phyloP scores from a whole-genome alignment of 768 basidiomycete species.

The Gautieria morchelliformis region DNA sequence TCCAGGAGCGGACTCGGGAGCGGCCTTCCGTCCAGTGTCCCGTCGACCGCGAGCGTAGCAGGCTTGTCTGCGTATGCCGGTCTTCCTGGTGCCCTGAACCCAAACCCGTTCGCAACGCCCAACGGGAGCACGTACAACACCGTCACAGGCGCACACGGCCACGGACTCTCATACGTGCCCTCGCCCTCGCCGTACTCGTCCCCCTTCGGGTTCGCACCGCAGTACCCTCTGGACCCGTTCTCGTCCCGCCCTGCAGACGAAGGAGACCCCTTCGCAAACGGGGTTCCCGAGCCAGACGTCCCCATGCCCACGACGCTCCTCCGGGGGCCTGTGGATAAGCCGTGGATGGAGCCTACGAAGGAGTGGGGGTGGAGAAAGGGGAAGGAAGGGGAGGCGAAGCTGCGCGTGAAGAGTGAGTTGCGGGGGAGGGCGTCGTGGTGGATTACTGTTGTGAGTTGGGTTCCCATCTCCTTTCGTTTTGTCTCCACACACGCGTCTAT shows the following conservation, averaged over 20 bases:
- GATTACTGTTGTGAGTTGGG: conserved; percentile 1
- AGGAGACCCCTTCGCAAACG: not conserved
- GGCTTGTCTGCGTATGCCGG: no score
- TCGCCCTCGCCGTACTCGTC: not conserved
- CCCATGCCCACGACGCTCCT: not conserved
- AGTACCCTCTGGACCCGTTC: not conserved
- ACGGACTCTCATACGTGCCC: not conserved
- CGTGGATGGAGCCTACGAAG: conserved; percentile 37
- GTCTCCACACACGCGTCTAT: not conserved
- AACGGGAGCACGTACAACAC: not conserved
- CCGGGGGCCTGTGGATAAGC: conserved; percentile 29
- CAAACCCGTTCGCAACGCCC: not conserved
- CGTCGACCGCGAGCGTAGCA: no score
- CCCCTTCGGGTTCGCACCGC: not conserved
- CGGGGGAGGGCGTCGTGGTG: not conserved
- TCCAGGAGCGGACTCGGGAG: not conserved
- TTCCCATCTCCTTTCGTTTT: not conserved
- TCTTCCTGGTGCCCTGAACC: not conserved
- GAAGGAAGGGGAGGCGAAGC: no score
- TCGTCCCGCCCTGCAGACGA: not conserved
- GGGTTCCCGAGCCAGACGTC: not conserved
- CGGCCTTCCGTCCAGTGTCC: no score
- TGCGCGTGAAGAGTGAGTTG: not conserved
- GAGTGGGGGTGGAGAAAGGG: not conserved
- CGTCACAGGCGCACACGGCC: not conserved